These are phyloP conservation scores for Trichoderma asperelloides DNA, from an alignment of 495 filamentous ascomycete species.

Conservation along the genomic window DNA sequence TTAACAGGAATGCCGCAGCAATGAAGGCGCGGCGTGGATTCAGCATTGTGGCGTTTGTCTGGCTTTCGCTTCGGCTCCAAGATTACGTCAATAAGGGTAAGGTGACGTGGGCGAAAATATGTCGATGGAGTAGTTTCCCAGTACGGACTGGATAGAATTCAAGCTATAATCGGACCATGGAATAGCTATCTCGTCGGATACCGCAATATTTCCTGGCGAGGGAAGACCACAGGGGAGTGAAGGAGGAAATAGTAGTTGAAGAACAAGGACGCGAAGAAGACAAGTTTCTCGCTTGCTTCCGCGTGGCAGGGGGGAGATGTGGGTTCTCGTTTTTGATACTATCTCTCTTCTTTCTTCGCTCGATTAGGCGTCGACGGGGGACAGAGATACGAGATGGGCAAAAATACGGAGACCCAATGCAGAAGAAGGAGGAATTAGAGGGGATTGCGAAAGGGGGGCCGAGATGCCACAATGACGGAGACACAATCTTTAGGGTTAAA, in stretches of 20 bases:
- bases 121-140: background rate
- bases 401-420: background rate
- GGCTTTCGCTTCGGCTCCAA: background rate
- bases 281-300: background rate
- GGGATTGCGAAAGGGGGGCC: background rate
- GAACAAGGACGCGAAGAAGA: background rate
- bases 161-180: background rate
- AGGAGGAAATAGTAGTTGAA: background rate
- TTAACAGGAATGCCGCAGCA: slow-evolving; percentile 56
- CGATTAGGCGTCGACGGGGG: background rate
- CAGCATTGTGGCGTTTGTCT: slow-evolving; percentile 31
- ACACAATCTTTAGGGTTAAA: background rate
- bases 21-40: slow-evolving; percentile 67
- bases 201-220: background rate
- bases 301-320: background rate
- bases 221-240: background rate
- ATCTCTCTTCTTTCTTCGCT: background rate
- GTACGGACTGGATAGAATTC: background rate
- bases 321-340: background rate
- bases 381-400: background rate
- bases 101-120: background rate
- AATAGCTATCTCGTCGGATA: background rate
- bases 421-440: background rate
- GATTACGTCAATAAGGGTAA: background rate
- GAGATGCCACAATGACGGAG: background rate